Evolutionary conservation across 768 basidiomycete genomes (phyloP).

Genomic region (Porphyrellus cyaneotinctus): DNA sequence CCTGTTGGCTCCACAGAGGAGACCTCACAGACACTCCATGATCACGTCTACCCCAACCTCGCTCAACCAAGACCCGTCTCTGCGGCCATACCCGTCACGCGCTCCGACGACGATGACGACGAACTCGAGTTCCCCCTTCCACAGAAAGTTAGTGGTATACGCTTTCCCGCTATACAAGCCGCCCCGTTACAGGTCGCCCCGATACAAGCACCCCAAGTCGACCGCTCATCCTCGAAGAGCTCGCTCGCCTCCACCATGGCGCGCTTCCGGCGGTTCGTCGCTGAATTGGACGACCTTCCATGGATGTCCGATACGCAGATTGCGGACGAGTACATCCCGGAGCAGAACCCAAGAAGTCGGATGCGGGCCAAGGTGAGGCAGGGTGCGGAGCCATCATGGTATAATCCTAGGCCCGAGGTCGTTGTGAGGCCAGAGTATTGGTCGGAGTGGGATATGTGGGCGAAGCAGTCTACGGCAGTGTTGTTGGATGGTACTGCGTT

Average conservation of each 20-base stretch:
- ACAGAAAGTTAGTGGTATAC: not conserved
- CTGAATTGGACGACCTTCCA: conserved; percentile 37
- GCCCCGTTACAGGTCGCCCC: too few species aligned
- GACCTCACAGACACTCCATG: conserved; percentile 20
- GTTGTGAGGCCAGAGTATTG: conserved; percentile 3
- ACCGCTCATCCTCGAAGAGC: conserved; percentile 4
- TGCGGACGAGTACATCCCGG: conserved; percentile 44
- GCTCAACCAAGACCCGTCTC: not conserved
- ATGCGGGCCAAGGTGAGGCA: conserved; percentile 7
- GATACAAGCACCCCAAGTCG: too few species aligned
- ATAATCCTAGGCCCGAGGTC: conserved; percentile 16
- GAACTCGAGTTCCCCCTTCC: not conserved
- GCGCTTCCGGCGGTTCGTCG: conserved; percentile 35
- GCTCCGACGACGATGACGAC: too few species aligned
- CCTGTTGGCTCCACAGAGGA: conserved; percentile 1
- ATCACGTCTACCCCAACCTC: not conserved
- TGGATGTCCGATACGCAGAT: conserved; percentile 42
- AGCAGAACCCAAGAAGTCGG: conserved; percentile 20
- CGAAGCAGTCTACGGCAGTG: conserved; percentile 19
- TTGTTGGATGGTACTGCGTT: conserved; percentile 4
- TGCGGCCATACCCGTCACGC: not conserved
- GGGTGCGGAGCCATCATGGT: conserved; percentile 29
- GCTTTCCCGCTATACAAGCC: not conserved
- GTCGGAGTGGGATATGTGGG: conserved; percentile 25
- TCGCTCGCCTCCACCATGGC: conserved; percentile 27